Evolutionary conservation across 176 grass and related monocot genomes (phyloP), one percentile per base, ranked within the genome.

Genomic region (Metroxylon sagu): DNA sequence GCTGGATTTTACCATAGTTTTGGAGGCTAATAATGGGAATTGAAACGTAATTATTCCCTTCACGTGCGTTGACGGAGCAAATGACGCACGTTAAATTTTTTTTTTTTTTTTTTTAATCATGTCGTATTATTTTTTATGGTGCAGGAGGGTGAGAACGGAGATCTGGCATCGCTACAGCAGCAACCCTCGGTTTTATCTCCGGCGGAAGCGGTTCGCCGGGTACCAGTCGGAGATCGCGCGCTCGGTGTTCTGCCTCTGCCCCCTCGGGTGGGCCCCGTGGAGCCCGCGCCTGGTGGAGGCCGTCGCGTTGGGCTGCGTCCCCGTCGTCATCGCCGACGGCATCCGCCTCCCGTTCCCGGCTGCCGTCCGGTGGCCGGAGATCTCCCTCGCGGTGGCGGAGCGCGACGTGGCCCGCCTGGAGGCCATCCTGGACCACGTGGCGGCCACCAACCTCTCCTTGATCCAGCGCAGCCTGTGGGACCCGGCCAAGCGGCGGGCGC

Each of bases 401-500:
- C 70, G 71, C 50, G 83, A 96, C 61, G 64, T 96, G 2, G 78
- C 60, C 3, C 74, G 66, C 5, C 83, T 96, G 14, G 91, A 85
- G 75, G 69, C 18, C 26, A 76, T 90, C 48, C 74, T 96, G 4
- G 86, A 96, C 29, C 74, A 80, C 71, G 83, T 96, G 10, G 74
- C 71, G 54, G 81, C 70, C 23, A 96, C 91, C 1, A 96, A 96
- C 62, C 74, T 96, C 4, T 81, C 80, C 0, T 26, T 2, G 6
- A 90, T 96, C 67, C 91, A 90, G 72, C 76, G 77, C 69, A 96
- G 87, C 50, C 57, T 96, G 54, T 96, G 86, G 91, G 86, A 96
- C 30, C 91, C 86, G 14, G 62, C 66, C n/a, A 89, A 79, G 58
- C 66, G 83, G 2, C 76, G 71, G 19, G 86, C 72, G 1, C 61